Base-by-base conservation (phyloP, 208 protist genomes). In the Trypanosoma melophagium region DNA sequence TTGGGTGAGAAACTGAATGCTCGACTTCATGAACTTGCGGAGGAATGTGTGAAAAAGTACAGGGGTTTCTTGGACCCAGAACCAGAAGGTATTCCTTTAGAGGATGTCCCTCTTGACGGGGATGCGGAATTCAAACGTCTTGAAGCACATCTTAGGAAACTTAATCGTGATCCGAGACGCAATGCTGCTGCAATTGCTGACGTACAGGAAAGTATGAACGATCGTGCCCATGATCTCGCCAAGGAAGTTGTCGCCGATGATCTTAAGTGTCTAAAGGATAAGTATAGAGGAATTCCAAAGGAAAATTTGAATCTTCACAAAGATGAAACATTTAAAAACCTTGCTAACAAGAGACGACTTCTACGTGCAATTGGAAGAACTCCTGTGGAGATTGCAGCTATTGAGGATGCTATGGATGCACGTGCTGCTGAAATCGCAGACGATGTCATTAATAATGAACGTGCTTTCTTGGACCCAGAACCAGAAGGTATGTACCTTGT, bases 401-500 rank as follows among this genome's bases (percentile, higher is more conserved):
- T 94, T 49, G 85, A 90, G 70, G 54, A 68, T 42, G 63, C 77
- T 42, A 92, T 95, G 82, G 77, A 92, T 61, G 64, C 45, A 35
- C 54, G 83, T 21, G 87, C 85, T 45, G 61, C 63, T 52, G 76
- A 76, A 63, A 76, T 96, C 28, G 70, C 55, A 10, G 82, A 95
- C 52, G 84, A 92, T 66, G 63, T 91, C 17, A 80, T 96, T 25
- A 74, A 80, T 16, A 68, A 80, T 53, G 86, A 93, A 64, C 87
- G 83, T 22, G 81, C 70, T 3, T 94, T 93, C 64, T 80, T 96
- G 3, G 86, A 93, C 41, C 79, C 57, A 40, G 77, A 90, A 76
- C 90, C 90, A 42, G 86, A 92, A 74, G 90, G 90, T 14, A 93
- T 96, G 90, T 69, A 67, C 24, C 60, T 96, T 44, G 60, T 10